phyloP scores from a whole-genome alignment of 164 flowering plant genomes.

The Magnolia sinica region DNA sequence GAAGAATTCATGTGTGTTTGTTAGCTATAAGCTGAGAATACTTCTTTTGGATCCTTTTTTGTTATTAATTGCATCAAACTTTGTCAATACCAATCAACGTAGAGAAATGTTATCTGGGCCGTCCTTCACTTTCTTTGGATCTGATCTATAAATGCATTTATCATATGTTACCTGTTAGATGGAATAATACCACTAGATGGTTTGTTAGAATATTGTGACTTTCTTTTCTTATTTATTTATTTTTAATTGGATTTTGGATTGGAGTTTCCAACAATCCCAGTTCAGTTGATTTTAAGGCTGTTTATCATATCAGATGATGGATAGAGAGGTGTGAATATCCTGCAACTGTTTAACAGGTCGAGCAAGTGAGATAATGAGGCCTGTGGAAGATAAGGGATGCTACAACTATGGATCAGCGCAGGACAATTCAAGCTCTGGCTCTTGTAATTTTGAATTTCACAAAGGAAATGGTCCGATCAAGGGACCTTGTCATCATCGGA shows the following conservation, averaged over 20 bases:
- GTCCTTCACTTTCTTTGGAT: background rate
- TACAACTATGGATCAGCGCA: slow-evolving; percentile 36
- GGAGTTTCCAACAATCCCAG: background rate
- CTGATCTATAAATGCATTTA: slow-evolving; percentile 1
- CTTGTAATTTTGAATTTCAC: slow-evolving; percentile 62
- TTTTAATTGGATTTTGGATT: background rate
- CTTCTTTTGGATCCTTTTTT: background rate
- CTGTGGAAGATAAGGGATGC: slow-evolving; percentile 61
- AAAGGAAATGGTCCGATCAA: slow-evolving; percentile 44
- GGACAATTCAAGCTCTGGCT: slow-evolving; percentile 35
- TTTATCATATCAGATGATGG: background rate
- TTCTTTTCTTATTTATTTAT: background rate
- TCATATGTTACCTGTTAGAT: background rate
- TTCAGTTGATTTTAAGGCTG: background rate
- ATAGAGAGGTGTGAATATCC: background rate
- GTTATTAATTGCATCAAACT: background rate
- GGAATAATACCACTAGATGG: background rate
- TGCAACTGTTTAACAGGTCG: background rate
- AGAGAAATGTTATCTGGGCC: background rate
- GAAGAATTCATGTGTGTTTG: background rate
- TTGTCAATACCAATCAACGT: background rate
- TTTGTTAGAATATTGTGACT: background rate
- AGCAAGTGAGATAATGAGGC: slow-evolving; percentile 38
- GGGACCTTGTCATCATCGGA: slow-evolving; percentile 42
- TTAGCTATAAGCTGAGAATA: background rate